These are phyloP conservation scores for Ophiostoma himal-ulmi DNA, from an alignment of 2,329 filamentous ascomycete species.

Conservation along the genomic window DNA sequence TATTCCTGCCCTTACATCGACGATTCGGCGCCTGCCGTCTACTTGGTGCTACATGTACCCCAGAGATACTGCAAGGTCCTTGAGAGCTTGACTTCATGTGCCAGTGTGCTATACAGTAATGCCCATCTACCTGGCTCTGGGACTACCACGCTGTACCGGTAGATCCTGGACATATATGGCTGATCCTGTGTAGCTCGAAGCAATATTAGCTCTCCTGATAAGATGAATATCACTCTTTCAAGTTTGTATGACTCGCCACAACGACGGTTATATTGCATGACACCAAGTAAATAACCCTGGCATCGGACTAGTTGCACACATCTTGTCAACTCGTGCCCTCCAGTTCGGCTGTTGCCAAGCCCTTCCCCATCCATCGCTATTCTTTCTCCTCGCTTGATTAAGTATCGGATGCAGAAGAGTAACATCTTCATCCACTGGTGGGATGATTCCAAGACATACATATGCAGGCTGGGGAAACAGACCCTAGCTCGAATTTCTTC, in stretches of 20 bases:
- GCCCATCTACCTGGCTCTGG: not conserved
- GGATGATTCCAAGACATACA: not conserved
- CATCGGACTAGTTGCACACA: not conserved
- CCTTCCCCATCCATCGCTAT: not conserved
- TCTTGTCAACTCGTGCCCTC: not conserved
- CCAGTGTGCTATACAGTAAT: not conserved
- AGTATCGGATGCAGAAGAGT: not conserved
- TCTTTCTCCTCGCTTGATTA: not conserved
- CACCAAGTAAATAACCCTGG: not conserved
- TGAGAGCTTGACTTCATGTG: not conserved
- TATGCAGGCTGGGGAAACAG: not conserved
- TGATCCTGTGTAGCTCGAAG: not conserved
- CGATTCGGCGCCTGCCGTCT: not conserved
- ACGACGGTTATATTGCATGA: not conserved
- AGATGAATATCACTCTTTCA: not conserved
- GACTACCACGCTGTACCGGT: not conserved
- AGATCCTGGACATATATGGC: not conserved
- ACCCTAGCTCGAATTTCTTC: not conserved
- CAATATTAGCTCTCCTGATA: not conserved
- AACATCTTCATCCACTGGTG: not conserved
- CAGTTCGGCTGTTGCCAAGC: not conserved
- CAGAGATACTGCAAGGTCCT: not conserved
- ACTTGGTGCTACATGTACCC: not conserved
- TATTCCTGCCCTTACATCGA: not conserved
- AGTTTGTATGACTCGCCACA: not conserved